Base-by-base conservation (phyloP, 768 basidiomycete genomes). In the Ramaria sp. region DNA sequence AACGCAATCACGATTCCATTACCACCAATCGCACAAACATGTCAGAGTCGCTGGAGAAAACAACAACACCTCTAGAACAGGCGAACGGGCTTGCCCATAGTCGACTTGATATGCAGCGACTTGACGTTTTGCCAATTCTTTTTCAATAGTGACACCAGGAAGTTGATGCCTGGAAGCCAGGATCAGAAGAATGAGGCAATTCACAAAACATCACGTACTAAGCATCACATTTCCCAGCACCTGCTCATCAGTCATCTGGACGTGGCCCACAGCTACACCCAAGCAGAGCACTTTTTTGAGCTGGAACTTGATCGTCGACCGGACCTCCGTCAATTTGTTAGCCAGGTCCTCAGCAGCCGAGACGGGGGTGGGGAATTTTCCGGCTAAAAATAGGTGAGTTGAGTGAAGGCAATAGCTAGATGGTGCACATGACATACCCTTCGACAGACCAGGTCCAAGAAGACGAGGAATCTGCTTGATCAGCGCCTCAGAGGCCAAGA, bases 381-480 rank as follows among this genome's bases (percentile, higher is more conserved):
- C 95, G 66, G 96, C 93, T 92, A 55, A n/a, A 15, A 9, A 9
- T 34, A 34, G 48, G 18, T 8, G 22, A 39, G 12, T 5, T 28
- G 4, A 52, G 34, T 30, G 28, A 55, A 51, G 20, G 2, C 13
- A 27, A 38, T 20, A 10, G 12, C 37, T 10, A 34, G 25, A 2
- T 15, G 25, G 36, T 15, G 24, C 41, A 28, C 2, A 20, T 13
- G 54, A 70, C 74, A 45, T 58, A 89, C 91, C 92, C 78, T 98
- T 99, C 66, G 95, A 98, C 57, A 99, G 87, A 88, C 96, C 96
- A 64, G 96, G 96, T 57, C 96, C 96, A 58, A 99, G 83, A 51
- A 98, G 83, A 94, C 96, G 95, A 62, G 96, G 96, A 58, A 99
- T 98, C 76, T 97, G 95, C 79, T 96, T 98, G 80, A 99, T 97